Percentiles rank a stretch among this genome's conserved stretches.
Conservation (phyloP, 2,329 filamentous ascomycete genomes). For the Cordyceps militaris region DNA sequence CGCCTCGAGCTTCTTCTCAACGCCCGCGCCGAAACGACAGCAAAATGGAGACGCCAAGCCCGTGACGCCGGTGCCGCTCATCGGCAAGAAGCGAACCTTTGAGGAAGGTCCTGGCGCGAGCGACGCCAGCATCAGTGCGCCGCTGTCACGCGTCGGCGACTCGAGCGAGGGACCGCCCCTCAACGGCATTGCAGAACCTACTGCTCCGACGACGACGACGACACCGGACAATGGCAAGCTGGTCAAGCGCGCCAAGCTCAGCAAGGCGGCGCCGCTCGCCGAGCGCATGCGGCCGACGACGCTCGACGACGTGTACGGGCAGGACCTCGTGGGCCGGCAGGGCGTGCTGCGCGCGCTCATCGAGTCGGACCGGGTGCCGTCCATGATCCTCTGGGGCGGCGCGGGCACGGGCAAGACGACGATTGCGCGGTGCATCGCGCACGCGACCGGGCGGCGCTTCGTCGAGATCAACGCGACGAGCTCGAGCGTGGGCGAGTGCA, state of each 20-base stretch:
- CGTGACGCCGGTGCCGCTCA: slow-evolving; percentile 25
- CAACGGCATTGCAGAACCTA: too few species aligned
- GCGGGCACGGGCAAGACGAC: slow-evolving; percentile 83
- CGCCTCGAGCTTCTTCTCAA: slow-evolving; percentile 55
- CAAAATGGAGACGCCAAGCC: slow-evolving; percentile 30
- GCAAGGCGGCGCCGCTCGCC: slow-evolving; percentile 73
- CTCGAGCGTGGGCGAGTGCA: slow-evolving; percentile 81
- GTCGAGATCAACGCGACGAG: slow-evolving; percentile 94
- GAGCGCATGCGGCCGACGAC: slow-evolving; percentile 86
- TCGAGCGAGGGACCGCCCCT: not conserved
- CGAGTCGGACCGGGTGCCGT: slow-evolving; percentile 76
- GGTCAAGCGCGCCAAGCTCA: slow-evolving; percentile 60
- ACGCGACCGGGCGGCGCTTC: slow-evolving; percentile 74
- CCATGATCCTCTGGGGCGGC: slow-evolving; percentile 89
- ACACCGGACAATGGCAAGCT: slow-evolving; percentile 30
- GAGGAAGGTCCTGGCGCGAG: slow-evolving; percentile 45
- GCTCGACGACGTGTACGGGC: slow-evolving; percentile 81
- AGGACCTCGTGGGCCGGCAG: slow-evolving; percentile 77
- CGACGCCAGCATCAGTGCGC: slow-evolving; percentile 11
- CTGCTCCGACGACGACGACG: not conserved
- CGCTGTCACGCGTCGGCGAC: slow-evolving; percentile 6
- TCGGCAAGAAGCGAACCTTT: slow-evolving; percentile 44
- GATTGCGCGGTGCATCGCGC: slow-evolving; percentile 84
- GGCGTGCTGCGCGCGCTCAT: slow-evolving; percentile 86
- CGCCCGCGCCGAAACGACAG: slow-evolving; percentile 51